Percentiles rank a stretch among this genome's conserved stretches.
These are phyloP conservation scores for Torulaspora maleeae DNA, from an alignment of 805 yeast genomes.

Conservation along the genomic window DNA sequence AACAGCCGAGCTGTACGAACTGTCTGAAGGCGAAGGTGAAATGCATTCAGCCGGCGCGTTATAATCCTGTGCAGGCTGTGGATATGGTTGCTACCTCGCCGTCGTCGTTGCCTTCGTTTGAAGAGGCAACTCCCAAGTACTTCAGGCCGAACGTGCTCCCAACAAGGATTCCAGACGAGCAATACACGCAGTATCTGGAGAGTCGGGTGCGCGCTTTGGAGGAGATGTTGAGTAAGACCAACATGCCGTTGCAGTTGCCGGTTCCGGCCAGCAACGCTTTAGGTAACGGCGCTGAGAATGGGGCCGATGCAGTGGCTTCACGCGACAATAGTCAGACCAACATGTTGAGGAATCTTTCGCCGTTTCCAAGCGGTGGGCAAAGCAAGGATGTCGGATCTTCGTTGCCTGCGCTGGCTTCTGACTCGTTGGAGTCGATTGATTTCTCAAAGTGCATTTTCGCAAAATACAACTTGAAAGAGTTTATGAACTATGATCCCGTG, in stretches of 20 bases:
- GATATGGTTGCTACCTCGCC: neutral
- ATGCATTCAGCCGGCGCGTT: conserved; percentile 62
- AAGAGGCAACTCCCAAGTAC: conserved; percentile 1
- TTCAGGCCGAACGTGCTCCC: conserved; percentile 1
- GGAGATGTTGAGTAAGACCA: conserved; percentile 32
- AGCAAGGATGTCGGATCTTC: neutral
- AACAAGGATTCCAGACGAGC: conserved; percentile 40
- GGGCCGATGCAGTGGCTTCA: neutral
- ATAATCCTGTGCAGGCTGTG: conserved; percentile 29
- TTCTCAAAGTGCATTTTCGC: conserved; percentile 41
- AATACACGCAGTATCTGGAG: conserved; percentile 54
- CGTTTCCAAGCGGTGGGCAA: neutral
- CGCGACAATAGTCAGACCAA: neutral
- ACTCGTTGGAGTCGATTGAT: conserved; percentile 38
- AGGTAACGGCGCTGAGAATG: neutral
- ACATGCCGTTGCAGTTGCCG: neutral
- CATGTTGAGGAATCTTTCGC: neutral
- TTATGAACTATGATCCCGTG: conserved; percentile 46
- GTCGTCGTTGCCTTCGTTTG: conserved; percentile 2
- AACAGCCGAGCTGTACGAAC: conserved; percentile 59
- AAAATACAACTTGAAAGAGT: conserved; percentile 45
- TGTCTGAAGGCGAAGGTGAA: conserved; percentile 59
- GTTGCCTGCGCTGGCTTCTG: conserved; percentile 26
- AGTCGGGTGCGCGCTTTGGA: conserved; percentile 51
- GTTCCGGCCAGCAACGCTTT: neutral